Conservation (phyloP, 306 rosid species). For the Cucumis melo region DNA sequence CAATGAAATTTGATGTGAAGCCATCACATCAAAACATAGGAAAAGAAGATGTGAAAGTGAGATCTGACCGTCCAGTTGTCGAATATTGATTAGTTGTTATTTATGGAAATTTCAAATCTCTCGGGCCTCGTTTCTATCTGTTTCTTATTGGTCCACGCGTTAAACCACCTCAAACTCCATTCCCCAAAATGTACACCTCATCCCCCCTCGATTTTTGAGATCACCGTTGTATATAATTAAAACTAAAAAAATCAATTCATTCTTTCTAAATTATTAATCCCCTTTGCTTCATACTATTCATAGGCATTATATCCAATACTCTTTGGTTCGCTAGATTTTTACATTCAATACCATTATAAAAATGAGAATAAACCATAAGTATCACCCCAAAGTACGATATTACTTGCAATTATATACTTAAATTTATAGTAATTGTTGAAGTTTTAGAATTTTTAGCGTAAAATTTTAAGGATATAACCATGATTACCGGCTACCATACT, state of each 20-base stretch:
- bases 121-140: neutral
- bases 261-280: neutral
- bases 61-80: conserved; percentile 6
- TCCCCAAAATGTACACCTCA: neutral
- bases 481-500: no score
- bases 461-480: no score
- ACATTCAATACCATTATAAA: neutral
- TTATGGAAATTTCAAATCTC: neutral
- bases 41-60: neutral
- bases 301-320: neutral
- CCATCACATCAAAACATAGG: neutral
- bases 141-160: conserved; percentile 2
- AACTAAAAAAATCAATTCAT: neutral
- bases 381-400: no score
- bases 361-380: no score
- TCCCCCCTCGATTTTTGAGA: conserved; percentile 3
- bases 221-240: neutral
- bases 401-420: no score
- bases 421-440: no score
- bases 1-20: neutral
- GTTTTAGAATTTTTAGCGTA: no score
- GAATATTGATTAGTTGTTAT: neutral
- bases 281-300: no score
- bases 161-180: neutral
- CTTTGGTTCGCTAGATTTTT: neutral